These are phyloP conservation scores for Vickermania spadyakhi DNA, from an alignment of 208 protist species.

Conservation along the genomic window DNA sequence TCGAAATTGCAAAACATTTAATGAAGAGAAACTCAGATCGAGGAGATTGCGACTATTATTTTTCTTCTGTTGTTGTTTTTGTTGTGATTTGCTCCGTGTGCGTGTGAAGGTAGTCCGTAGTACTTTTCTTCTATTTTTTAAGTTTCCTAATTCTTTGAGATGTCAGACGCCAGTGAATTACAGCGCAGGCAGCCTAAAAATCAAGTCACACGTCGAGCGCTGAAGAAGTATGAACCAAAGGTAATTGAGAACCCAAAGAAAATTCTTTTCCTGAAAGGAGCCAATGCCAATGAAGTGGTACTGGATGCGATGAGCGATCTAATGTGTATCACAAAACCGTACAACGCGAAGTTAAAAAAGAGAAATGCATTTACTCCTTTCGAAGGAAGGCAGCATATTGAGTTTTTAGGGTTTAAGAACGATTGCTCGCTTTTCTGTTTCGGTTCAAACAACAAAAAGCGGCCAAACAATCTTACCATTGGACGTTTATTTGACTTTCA, in stretches of 20 bases:
- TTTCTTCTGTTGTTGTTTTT: neutral
- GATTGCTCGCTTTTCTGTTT: constrained; percentile 89
- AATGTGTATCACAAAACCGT: constrained; percentile 62
- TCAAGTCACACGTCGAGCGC: constrained; percentile 39
- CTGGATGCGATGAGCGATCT: constrained; percentile 70
- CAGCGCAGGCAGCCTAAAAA: constrained; percentile 64
- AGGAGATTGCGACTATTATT: too few species aligned
- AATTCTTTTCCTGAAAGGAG: constrained; percentile 61
- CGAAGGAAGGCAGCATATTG: constrained; percentile 70
- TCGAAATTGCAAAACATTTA: too few species aligned
- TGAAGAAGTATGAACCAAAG: constrained; percentile 83
- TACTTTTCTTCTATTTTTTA: constrained; percentile 3
- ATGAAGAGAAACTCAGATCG: too few species aligned
- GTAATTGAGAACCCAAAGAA: constrained; percentile 82
- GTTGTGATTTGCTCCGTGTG: neutral
- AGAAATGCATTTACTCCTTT: constrained; percentile 83
- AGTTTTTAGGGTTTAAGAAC: constrained; percentile 90
- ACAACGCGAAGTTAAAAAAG: constrained; percentile 74
- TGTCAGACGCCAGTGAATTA: constrained; percentile 36
- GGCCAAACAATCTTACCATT: constrained; percentile 81
- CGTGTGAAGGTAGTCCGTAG: neutral
- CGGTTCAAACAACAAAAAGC: constrained; percentile 80
- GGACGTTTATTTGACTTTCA: constrained; percentile 87
- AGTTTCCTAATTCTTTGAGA: neutral
- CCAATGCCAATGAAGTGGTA: constrained; percentile 51